phyloP scores from a whole-genome alignment of 164 flowering plant genomes.

The Malania oleifera region DNA sequence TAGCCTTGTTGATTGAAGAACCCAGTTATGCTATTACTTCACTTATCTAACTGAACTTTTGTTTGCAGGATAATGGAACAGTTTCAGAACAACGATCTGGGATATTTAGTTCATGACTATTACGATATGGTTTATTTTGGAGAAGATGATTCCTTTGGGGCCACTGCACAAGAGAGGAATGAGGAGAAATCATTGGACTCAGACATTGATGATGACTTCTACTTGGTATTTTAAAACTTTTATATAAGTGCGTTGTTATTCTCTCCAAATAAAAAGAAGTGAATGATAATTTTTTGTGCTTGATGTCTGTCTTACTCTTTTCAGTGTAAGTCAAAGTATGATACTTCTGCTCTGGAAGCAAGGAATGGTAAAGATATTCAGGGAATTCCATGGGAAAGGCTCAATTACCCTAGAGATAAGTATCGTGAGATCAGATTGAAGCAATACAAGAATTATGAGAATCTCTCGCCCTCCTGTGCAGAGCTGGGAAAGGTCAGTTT shows the following conservation, averaged over 20 bases:
- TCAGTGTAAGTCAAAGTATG: slow-evolving; percentile 58
- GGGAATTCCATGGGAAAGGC: slow-evolving; percentile 91
- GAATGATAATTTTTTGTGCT: not conserved
- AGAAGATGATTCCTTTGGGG: slow-evolving; percentile 28
- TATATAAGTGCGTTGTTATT: too few relatives aligned
- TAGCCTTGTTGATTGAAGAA: too few relatives aligned
- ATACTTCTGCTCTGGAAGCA: slow-evolving; percentile 82
- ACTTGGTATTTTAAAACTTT: slow-evolving; percentile 27
- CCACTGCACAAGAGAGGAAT: slow-evolving; percentile 11
- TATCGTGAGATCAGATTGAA: slow-evolving; percentile 76
- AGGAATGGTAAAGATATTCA: slow-evolving; percentile 92
- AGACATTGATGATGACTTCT: slow-evolving; percentile 55
- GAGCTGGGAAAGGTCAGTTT: slow-evolving; percentile 55
- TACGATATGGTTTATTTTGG: slow-evolving; percentile 40
- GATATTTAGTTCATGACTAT: slow-evolving; percentile 47
- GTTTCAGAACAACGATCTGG: slow-evolving; percentile 47
- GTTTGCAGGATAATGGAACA: slow-evolving; percentile 40
- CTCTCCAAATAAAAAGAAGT: not conserved
- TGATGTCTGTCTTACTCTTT: slow-evolving; percentile 5
- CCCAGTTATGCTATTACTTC: too few relatives aligned
- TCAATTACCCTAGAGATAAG: slow-evolving; percentile 63
- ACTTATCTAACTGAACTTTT: not conserved
- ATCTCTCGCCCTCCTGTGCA: slow-evolving; percentile 36
- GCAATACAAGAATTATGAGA: slow-evolving; percentile 75
- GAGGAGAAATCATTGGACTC: slow-evolving; percentile 26